Evolutionary conservation across 1,139 yeast species (phyloP).

Genomic region (Candida neerlandica): DNA sequence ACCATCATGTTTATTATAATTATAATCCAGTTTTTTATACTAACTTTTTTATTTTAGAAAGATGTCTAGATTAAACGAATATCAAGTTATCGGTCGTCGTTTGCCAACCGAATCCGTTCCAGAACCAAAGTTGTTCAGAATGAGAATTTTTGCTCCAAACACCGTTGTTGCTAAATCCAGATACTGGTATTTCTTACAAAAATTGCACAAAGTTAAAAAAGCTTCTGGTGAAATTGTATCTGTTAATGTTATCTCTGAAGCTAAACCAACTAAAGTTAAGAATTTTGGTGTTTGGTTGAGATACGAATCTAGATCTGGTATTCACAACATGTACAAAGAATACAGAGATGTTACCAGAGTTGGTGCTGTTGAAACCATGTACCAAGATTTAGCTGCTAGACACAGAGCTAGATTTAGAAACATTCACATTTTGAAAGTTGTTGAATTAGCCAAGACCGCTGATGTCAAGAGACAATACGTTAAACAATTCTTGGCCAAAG

Average conservation of each 20-base stretch:
- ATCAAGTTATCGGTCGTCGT: conserved; percentile 99
- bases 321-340: conserved; percentile 99
- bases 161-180: conserved; percentile 99
- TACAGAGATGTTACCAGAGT: conserved; percentile 99
- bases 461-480: conserved; percentile 99
- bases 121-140: conserved; percentile 99
- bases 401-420: conserved; percentile 99
- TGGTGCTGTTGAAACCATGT: conserved; percentile 97
- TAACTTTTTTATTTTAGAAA: conserved; percentile 16
- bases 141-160: conserved; percentile 99
- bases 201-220: conserved; percentile 99
- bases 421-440: conserved; percentile 98
- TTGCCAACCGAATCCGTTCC: conserved; percentile 99
- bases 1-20: too few species aligned
- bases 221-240: conserved; percentile 99
- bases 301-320: conserved; percentile 99
- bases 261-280: conserved; percentile 99
- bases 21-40: conserved; percentile 5
- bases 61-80: conserved; percentile 95
- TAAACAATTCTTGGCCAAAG: conserved; percentile 94
- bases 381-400: conserved; percentile 99
- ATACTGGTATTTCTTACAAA: conserved; percentile 99
- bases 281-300: conserved; percentile 99
- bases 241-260: conserved; percentile 87
- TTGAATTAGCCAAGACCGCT: conserved; percentile 95